A percentile compares a stretch with the other conserved stretches of the same genome.
phyloP scores from a whole-genome alignment of 78 protist species.

The Cavenderia fasciculata region DNA sequence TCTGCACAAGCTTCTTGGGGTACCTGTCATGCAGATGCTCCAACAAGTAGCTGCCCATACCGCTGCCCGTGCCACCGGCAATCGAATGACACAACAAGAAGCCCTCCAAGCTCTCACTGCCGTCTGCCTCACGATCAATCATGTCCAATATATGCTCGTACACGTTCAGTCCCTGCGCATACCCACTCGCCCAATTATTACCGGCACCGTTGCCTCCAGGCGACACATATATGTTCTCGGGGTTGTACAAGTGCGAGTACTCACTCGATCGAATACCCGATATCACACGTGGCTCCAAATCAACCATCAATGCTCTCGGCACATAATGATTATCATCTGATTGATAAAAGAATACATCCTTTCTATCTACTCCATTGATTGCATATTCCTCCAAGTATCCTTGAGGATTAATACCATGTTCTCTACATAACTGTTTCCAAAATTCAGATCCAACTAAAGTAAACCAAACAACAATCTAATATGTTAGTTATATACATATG shows the following conservation, averaged over 20 bases:
- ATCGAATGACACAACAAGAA: constrained; percentile 96
- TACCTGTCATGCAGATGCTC: constrained; percentile 95
- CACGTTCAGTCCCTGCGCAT: constrained; percentile 71
- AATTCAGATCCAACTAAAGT: constrained; percentile 96
- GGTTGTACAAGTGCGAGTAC: constrained; percentile 91
- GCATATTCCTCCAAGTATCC: constrained; percentile 94
- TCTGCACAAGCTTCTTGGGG: constrained; percentile 98
- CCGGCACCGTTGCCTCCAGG: constrained; percentile 98
- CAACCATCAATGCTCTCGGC: constrained; percentile 98
- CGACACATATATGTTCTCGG: constrained; percentile 92
- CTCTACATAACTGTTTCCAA: constrained; percentile 97
- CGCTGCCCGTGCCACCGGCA: constrained; percentile 99
- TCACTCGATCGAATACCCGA: constrained; percentile 61
- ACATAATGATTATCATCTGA: constrained; percentile 99
- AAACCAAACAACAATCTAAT: background rate
- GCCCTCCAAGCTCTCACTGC: constrained; percentile 95
- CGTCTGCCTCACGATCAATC: constrained; percentile 99
- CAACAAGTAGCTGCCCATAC: constrained; percentile 96
- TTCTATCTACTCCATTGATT: constrained; percentile 91
- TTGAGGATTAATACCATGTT: constrained; percentile 97
- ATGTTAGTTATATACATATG: background rate
- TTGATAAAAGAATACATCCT: constrained; percentile 99
- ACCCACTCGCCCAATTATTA: constrained; percentile 97
- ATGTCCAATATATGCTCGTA: constrained; percentile 93
- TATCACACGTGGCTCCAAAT: constrained; percentile 98